A percentile compares a stretch with the other conserved stretches of the same genome.
Evolutionary conservation across 2,329 filamentous ascomycete species (phyloP).

Genomic region (Tolypocladium pustulatum): DNA sequence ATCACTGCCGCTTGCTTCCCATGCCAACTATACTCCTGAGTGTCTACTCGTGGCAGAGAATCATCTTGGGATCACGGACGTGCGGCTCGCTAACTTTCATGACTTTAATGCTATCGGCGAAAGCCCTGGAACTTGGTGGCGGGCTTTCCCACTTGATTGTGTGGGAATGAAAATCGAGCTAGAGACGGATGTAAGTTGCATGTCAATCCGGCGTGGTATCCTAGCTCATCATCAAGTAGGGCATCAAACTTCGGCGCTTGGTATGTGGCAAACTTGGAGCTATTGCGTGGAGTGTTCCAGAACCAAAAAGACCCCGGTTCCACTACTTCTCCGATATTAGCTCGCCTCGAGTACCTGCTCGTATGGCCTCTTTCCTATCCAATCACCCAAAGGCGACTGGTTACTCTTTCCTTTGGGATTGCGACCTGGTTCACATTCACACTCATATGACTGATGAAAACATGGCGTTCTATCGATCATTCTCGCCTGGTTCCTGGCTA

Average conservation of each 20-base stretch:
- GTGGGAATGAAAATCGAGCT: background rate
- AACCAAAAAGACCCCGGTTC: background rate
- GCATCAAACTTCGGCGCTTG: background rate
- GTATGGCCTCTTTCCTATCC: background rate
- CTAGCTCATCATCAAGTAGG: background rate
- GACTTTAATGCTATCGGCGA: background rate
- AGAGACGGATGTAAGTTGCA: background rate
- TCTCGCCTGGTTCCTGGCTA: background rate
- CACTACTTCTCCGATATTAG: background rate
- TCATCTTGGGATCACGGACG: background rate
- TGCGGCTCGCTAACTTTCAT: background rate
- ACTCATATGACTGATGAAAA: background rate
- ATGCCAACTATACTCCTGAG: background rate
- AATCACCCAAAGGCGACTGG: background rate
- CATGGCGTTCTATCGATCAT: background rate
- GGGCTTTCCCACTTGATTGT: background rate
- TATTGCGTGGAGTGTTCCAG: background rate
- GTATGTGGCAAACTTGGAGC: background rate
- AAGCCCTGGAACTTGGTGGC: background rate
- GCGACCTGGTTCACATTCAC: background rate
- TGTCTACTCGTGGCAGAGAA: background rate
- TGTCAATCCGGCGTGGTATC: background rate
- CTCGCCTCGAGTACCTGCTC: background rate
- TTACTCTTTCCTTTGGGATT: background rate
- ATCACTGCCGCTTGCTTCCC: background rate